These are phyloP conservation scores for Nakaseomyces kungkrabaensis DNA, from an alignment of 1,139 yeast genomes.

Conservation along the genomic window DNA sequence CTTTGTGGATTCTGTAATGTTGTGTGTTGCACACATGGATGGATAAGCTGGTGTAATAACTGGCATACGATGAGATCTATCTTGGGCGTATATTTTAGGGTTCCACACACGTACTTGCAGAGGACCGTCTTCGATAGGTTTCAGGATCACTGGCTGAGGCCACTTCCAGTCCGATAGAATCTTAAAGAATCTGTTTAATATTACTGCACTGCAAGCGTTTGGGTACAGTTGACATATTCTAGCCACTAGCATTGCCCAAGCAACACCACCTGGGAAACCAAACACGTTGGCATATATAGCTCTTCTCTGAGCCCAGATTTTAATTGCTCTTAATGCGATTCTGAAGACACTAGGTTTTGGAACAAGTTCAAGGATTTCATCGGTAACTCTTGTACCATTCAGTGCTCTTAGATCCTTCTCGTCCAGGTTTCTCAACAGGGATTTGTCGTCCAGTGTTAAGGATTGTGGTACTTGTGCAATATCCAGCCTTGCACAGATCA, in stretches of 20 bases:
- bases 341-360: constrained; percentile 91
- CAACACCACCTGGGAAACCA: constrained; percentile 99
- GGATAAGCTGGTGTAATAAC: constrained; percentile 99
- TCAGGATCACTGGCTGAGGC: constrained; percentile 95
- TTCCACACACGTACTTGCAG: constrained; percentile 95
- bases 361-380: constrained; percentile 76
- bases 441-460: constrained; percentile 73
- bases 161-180: constrained; percentile 88
- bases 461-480: constrained; percentile 70
- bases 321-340: constrained; percentile 84
- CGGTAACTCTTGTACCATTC: constrained; percentile 96
- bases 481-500: constrained; percentile 73
- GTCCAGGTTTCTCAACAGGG: constrained; percentile 72
- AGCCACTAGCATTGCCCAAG: constrained; percentile 99
- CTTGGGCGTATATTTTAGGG: constrained; percentile 80
- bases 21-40: constrained; percentile 98
- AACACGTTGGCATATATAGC: constrained; percentile 90
- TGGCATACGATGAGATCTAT: constrained; percentile 89
- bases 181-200: constrained; percentile 77
- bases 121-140: constrained; percentile 94
- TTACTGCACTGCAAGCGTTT: constrained; percentile 86
- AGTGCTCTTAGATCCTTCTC: constrained; percentile 82
- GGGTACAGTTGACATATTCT: constrained; percentile 94
- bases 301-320: constrained; percentile 92
- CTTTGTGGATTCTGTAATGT: constrained; percentile 81